Percentiles rank a stretch among this genome's conserved stretches.
Evolutionary conservation across 768 basidiomycete genomes (phyloP).

Genomic region (Rhizopogon vinicolor): DNA sequence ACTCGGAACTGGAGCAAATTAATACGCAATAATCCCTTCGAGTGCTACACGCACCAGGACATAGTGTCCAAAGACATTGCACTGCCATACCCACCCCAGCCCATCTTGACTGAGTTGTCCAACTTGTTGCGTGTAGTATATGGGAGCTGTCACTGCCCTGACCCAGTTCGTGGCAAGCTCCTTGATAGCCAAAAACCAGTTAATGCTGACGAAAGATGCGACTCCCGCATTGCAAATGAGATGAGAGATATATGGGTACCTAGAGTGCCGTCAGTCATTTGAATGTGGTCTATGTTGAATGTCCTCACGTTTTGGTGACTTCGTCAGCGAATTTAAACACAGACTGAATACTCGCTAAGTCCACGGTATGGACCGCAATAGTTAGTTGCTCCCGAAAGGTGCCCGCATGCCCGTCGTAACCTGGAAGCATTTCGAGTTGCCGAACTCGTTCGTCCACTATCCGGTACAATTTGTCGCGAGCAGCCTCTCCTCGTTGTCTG

Average conservation of each 20-base stretch:
- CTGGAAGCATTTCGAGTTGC: slow-evolving; percentile 25
- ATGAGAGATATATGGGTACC: slow-evolving; percentile 79
- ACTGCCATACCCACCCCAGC: slow-evolving; percentile 81
- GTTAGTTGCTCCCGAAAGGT: slow-evolving; percentile 54
- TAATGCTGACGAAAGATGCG: slow-evolving; percentile 49
- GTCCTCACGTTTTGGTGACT: slow-evolving; percentile 47
- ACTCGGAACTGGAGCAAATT: slow-evolving; percentile 51
- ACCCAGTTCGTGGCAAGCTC: slow-evolving; percentile 47
- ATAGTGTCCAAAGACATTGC: slow-evolving; percentile 81
- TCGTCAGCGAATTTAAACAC: slow-evolving; percentile 59
- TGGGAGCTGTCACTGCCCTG: slow-evolving; percentile 46
- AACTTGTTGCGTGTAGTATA: slow-evolving; percentile 49
- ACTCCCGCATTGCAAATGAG: slow-evolving; percentile 79
- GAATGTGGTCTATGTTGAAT: neutral
- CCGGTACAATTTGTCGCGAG: slow-evolving; percentile 47
- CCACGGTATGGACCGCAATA: slow-evolving; percentile 59
- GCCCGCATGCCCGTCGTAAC: slow-evolving; percentile 50
- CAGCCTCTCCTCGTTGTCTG: slow-evolving; percentile 54
- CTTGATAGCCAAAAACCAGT: slow-evolving; percentile 41
- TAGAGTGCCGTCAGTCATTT: slow-evolving; percentile 21
- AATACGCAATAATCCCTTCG: slow-evolving; percentile 1
- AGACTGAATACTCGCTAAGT: slow-evolving; percentile 56
- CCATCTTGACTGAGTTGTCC: slow-evolving; percentile 65
- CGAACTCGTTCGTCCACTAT: slow-evolving; percentile 53
- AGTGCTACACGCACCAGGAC: slow-evolving; percentile 49